These are phyloP conservation scores for Heliosperma pusillum DNA, from an alignment of 148 eudicot species.

Conservation along the genomic window DNA sequence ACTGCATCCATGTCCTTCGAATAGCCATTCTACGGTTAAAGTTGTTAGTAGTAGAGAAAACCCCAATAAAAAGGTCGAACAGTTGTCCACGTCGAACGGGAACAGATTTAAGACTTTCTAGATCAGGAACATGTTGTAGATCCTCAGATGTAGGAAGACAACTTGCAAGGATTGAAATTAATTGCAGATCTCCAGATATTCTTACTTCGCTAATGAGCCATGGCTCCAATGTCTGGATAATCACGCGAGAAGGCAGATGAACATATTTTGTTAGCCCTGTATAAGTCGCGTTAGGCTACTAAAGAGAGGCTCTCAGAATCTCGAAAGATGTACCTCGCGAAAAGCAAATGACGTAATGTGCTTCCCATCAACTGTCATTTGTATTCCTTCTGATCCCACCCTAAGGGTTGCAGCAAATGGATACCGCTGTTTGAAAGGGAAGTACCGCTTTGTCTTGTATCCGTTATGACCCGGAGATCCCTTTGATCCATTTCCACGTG, in stretches of 20 bases:
- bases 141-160: conserved; percentile 94
- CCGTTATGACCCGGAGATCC: conserved; percentile 38
- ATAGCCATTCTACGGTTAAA: conserved; percentile 97
- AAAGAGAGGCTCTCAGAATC: conserved; percentile 7
- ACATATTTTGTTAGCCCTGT: neutral
- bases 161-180: conserved; percentile 81
- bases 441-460: conserved; percentile 53
- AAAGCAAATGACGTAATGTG: conserved; percentile 86
- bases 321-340: conserved; percentile 57
- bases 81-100: conserved; percentile 40
- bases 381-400: conserved; percentile 87
- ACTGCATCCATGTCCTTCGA: conserved; percentile 98
- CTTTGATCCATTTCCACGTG: conserved; percentile 38
- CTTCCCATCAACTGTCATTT: conserved; percentile 96
- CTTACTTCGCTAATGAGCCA: conserved; percentile 88
- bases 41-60: conserved; percentile 93
- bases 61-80: conserved; percentile 73
- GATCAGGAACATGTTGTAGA: conserved; percentile 71
- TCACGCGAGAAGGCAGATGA: conserved; percentile 12
- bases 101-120: conserved; percentile 70
- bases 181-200: conserved; percentile 77
- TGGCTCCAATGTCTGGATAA: conserved; percentile 77
- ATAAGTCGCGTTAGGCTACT: neutral
- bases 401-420: conserved; percentile 90
- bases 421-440: conserved; percentile 85